Base-by-base conservation (phyloP, 2,329 filamentous ascomycete genomes). In the Pestalotiopsis sp. region DNA sequence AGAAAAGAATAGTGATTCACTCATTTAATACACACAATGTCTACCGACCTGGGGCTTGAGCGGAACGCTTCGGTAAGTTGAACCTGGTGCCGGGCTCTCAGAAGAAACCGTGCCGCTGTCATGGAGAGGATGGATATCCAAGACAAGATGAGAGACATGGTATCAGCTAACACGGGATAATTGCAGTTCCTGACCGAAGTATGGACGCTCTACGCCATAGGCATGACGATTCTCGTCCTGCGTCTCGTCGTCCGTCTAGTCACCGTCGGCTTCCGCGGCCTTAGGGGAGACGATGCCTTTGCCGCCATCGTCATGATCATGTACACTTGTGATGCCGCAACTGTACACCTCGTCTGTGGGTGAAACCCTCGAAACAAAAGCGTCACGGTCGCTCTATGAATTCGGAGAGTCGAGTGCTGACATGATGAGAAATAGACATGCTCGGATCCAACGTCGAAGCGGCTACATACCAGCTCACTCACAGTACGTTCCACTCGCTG, bases 151-250 rank as follows among this genome's bases (percentile, higher is more conserved):
- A 52, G 14, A 52, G 45, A 52, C 45, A 52, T 9, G 20, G n/a
- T 23, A 11, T n/a, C 14, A n/a, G 20, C 45, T 52, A 52, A 52
- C 45, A 36, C 31, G 31, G 31, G 17, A 52, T 9, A 5, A n/a
- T 23, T 63, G 20, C 25, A 63, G 60, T 63, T 63, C 38, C 31
- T 78, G 17, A 74, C 75, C 2, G 79, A 81, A 65, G 79, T 79
- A 74, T 81, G 79, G 80, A 71, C 75, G 61, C 74, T 81, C n/a
- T 81, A 77, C 68, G 64, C 71, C 4, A 60, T 80, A 3, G 80
- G 79, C 1, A 75, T 72, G 20, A 14, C 74, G 0, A 74, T 77
- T 63, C 80, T 81, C 25, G 73, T 73, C 4, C 67, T 76, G 9
- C 73, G 80, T 13, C 68, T 79, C 1, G 77, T 79, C 52, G 77